Base-by-base conservation (phyloP, 441 rosid genomes). In the Pelargonium australe region DNA sequence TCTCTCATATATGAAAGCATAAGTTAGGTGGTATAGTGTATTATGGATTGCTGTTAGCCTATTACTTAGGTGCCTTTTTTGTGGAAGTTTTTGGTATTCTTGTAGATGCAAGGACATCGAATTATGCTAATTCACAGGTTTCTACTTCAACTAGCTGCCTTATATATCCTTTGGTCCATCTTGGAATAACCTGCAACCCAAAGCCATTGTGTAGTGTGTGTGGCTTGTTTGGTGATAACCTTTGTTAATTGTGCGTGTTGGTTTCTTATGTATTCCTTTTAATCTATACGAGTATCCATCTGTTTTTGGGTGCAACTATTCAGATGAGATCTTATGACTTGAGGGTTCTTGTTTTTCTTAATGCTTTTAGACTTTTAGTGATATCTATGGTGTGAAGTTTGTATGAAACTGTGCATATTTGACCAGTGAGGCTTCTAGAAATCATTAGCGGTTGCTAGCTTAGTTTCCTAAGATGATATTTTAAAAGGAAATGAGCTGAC, bases 331-430 rank as follows among this genome's bases (percentile, higher is more conserved):
- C 5, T 53, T 47, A 53, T 5, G 19, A 53, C 14, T 53, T 16
- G 19, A 53, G 60, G 17, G 19, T 53, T 13, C 60, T 53, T 19
- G n/a, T 53, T 53, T 13, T 23, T 23, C 2, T 23, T 23, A 0
- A 23, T 23, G 25, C 5, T 53, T 53, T 19, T n/a, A 53, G 60
- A 19, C 6, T 53, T 53, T 53, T 14, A 53, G 16, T 49, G 7
- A 53, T 53, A 19, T 53, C n/a, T 53, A 13, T 14, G 20, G 8
- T 23, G 19, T 53, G 60, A 53, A 53, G 60, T 53, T 53, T 53
- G 60, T n/a, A 53, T 23, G 60, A 53, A 53, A 53, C 60, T 53
- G 60, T 53, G 60, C 60, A n/a, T 53, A 53, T 53, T 53, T 53
- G 19, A 53, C 60, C n/a, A 13, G 14, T 53, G 14, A n/a, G 20